Evolutionary conservation across 805 yeast species (phyloP).

Genomic region (Brettanomyces bruxellensis): DNA sequence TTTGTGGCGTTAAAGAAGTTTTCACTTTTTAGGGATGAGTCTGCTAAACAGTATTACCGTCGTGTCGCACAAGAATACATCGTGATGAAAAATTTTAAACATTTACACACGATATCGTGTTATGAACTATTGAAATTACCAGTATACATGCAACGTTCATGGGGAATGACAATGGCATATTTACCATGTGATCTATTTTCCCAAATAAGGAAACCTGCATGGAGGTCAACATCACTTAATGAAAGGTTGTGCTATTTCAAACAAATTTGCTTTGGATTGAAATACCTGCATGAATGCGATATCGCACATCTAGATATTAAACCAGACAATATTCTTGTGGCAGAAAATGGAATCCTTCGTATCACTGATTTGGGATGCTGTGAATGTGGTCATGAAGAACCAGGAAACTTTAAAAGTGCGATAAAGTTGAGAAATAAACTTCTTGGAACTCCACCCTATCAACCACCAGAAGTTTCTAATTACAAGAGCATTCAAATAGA

Average conservation of each 20-base stretch:
- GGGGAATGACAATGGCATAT: slow-evolving; percentile 68
- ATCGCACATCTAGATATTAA: slow-evolving; percentile 67
- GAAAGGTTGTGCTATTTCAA: slow-evolving; percentile 64
- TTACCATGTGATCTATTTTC: slow-evolving; percentile 57
- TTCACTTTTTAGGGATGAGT: slow-evolving; percentile 31
- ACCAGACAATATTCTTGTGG: slow-evolving; percentile 63
- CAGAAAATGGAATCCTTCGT: slow-evolving; percentile 51
- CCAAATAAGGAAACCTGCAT: slow-evolving; percentile 45
- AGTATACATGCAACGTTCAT: slow-evolving; percentile 51
- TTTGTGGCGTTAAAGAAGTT: slow-evolving; percentile 61
- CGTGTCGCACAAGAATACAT: slow-evolving; percentile 58
- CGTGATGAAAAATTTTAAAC: slow-evolving; percentile 43
- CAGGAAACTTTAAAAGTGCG: slow-evolving; percentile 38
- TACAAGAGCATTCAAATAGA: slow-evolving; percentile 24
- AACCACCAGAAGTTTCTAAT: slow-evolving; percentile 67
- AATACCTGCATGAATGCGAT: slow-evolving; percentile 54
- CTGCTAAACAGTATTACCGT: slow-evolving; percentile 53
- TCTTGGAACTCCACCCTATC: slow-evolving; percentile 77
- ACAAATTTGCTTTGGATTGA: slow-evolving; percentile 55
- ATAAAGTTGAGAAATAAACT: slow-evolving; percentile 30
- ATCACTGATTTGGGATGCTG: slow-evolving; percentile 74
- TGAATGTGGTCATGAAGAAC: slow-evolving; percentile 48
- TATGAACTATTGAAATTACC: slow-evolving; percentile 49
- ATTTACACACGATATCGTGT: slow-evolving; percentile 53
- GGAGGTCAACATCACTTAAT: slow-evolving; percentile 39